Evolutionary conservation across 2,329 filamentous ascomycete genomes (phyloP).

Genomic region (Ophiosphaerella herpotricha): DNA sequence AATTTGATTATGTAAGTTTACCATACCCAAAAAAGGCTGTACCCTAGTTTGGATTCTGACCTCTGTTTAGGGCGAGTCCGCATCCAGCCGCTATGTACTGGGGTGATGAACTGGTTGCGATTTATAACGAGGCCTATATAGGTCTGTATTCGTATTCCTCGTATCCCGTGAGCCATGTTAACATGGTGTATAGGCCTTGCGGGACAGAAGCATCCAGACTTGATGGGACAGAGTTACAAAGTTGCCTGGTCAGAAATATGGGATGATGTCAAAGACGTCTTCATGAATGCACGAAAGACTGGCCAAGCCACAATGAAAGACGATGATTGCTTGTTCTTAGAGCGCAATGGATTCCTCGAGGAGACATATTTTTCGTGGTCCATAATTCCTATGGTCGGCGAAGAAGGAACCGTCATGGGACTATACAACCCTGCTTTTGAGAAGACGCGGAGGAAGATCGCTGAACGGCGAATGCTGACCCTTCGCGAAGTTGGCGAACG

Average conservation of each 20-base stretch:
- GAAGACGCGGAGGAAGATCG: slow-evolving; percentile 77
- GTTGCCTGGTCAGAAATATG: slow-evolving; percentile 77
- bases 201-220: slow-evolving; percentile 73
- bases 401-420: slow-evolving; percentile 74
- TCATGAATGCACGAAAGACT: slow-evolving; percentile 67
- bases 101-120: slow-evolving; percentile 70
- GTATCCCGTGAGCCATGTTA: not conserved
- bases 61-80: slow-evolving; percentile 38
- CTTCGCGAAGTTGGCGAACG: slow-evolving; percentile 77
- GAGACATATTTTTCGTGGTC: slow-evolving; percentile 85
- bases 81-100: slow-evolving; percentile 76
- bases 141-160: slow-evolving; percentile 19
- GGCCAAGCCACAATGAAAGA: slow-evolving; percentile 85
- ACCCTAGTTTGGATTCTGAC: not conserved
- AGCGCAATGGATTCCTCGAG: slow-evolving; percentile 71
- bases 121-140: slow-evolving; percentile 74
- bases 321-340: slow-evolving; percentile 76
- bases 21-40: not conserved
- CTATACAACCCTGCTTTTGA: slow-evolving; percentile 83
- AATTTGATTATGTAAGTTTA: slow-evolving; percentile 71
- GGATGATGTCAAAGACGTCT: slow-evolving; percentile 70
- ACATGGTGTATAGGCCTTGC: slow-evolving; percentile 56
- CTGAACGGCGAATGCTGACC: slow-evolving; percentile 78
- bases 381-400: slow-evolving; percentile 75
- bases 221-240: slow-evolving; percentile 75